Evolutionary conservation across 192 early-diverging fungal genomes (phyloP).

Genomic region (Diversispora epigaea): DNA sequence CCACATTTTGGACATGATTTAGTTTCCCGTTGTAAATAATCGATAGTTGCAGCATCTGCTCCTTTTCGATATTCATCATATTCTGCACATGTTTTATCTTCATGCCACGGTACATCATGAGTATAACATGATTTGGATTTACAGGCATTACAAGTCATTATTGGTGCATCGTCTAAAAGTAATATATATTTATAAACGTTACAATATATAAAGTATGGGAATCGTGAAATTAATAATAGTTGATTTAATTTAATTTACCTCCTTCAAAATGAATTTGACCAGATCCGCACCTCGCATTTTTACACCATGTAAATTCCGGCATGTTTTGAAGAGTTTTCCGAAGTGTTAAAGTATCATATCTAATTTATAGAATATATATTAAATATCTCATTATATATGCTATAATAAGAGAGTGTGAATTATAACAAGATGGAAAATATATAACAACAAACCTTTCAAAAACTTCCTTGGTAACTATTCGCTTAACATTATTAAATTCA

Average conservation of each 20-base stretch:
- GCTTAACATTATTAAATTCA: slow-evolving; percentile 4
- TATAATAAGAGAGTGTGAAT: too few relatives aligned
- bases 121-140: not conserved
- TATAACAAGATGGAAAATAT: not conserved
- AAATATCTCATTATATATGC: too few relatives aligned
- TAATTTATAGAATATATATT: not conserved
- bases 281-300: slow-evolving; percentile 13
- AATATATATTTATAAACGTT: too few relatives aligned
- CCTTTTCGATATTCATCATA: not conserved
- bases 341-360: slow-evolving; percentile 15
- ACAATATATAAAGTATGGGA: too few relatives aligned
- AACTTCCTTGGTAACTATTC: not conserved
- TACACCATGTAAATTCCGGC: slow-evolving; percentile 31
- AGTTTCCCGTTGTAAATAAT: not conserved
- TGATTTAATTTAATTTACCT: slow-evolving; percentile 4
- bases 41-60: slow-evolving; percentile 4
- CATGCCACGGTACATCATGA: slow-evolving; percentile 18
- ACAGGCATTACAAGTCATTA: slow-evolving; percentile 22
- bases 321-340: not conserved
- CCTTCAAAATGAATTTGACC: slow-evolving; percentile 27
- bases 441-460: slow-evolving; percentile 7
- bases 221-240: not conserved
- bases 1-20: slow-evolving; percentile 30
- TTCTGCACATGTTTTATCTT: slow-evolving; percentile 1
- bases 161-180: slow-evolving; percentile 13